These are phyloP conservation scores for Phaeosphaeria sp. DNA, from an alignment of 2,329 filamentous ascomycete species.

Conservation along the genomic window DNA sequence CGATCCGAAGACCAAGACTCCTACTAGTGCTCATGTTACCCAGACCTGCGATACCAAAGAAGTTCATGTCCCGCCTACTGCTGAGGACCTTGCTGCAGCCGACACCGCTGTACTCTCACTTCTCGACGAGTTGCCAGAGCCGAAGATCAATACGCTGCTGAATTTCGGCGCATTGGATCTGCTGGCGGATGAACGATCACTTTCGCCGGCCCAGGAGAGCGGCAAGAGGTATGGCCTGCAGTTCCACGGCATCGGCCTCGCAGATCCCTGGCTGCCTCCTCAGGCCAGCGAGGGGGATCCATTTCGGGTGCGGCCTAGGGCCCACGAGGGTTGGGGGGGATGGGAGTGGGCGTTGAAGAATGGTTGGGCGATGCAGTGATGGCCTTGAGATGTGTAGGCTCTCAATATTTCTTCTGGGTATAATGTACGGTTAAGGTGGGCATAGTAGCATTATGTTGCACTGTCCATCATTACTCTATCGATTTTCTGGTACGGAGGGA, in stretches of 20 bases:
- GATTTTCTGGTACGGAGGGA: background rate
- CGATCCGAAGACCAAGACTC: background rate
- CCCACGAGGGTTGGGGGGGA: slow-evolving; percentile 31
- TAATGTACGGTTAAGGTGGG: background rate
- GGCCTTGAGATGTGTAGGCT: background rate
- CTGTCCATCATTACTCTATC: background rate
- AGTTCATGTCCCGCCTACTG: slow-evolving; percentile 4
- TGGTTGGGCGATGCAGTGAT: slow-evolving; percentile 11
- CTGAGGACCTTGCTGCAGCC: slow-evolving; percentile 13
- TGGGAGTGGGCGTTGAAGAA: slow-evolving; percentile 22
- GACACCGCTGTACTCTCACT: slow-evolving; percentile 19
- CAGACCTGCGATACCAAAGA: background rate
- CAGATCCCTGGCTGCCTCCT: slow-evolving; percentile 19
- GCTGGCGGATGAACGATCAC: slow-evolving; percentile 17
- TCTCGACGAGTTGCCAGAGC: slow-evolving; percentile 14
- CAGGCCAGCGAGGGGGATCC: slow-evolving; percentile 1
- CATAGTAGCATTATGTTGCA: background rate
- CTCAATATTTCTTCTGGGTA: background rate
- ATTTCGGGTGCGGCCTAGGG: slow-evolving; percentile 20
- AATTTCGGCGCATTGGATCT: slow-evolving; percentile 9
- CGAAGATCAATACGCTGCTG: slow-evolving; percentile 6
- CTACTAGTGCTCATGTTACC: background rate
- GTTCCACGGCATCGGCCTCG: slow-evolving; percentile 18
- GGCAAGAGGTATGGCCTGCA: slow-evolving; percentile 27
- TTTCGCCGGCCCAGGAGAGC: slow-evolving; percentile 21